A percentile compares a stretch with the other conserved stretches of the same genome.
Evolutionary conservation across 805 yeast genomes (phyloP).

Genomic region (Spathaspora arborariae): DNA sequence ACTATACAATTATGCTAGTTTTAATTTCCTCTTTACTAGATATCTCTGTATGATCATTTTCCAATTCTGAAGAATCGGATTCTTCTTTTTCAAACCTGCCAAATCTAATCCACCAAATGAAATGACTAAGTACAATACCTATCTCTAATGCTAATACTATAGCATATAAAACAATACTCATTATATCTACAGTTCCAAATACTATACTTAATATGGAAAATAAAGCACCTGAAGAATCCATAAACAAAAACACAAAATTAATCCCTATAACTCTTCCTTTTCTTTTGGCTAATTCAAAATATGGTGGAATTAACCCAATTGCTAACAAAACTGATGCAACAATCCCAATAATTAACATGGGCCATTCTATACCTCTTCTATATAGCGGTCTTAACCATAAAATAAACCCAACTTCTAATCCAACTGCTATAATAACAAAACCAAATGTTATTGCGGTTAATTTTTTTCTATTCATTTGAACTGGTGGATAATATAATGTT

Average conservation of each 20-base stretch:
- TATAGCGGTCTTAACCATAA: slow-evolving; percentile 62
- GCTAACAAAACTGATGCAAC: slow-evolving; percentile 74
- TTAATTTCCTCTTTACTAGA: neutral
- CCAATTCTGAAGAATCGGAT: neutral
- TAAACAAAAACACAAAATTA: slow-evolving; percentile 68
- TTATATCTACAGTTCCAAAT: slow-evolving; percentile 62
- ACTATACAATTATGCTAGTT: neutral
- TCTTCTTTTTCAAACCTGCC: slow-evolving; percentile 28
- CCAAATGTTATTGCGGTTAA: slow-evolving; percentile 30
- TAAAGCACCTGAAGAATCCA: slow-evolving; percentile 80
- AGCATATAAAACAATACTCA: slow-evolving; percentile 75
- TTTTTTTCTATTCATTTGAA: slow-evolving; percentile 28
- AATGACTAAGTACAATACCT: slow-evolving; percentile 71
- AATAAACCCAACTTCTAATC: slow-evolving; percentile 66
- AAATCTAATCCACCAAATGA: slow-evolving; percentile 55
- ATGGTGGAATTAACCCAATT: slow-evolving; percentile 82
- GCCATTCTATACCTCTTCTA: slow-evolving; percentile 60
- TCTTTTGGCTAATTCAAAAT: slow-evolving; percentile 75
- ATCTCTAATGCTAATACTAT: slow-evolving; percentile 71
- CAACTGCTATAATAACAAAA: slow-evolving; percentile 47
- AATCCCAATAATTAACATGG: slow-evolving; percentile 74
- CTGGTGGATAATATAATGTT: slow-evolving; percentile 67
- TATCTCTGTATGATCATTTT: neutral
- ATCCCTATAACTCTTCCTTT: slow-evolving; percentile 85
- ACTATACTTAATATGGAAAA: slow-evolving; percentile 60